These are phyloP conservation scores for Gaertneriomyces semiglobifer DNA, from an alignment of 192 early-diverging fungal genomes.

Conservation along the genomic window DNA sequence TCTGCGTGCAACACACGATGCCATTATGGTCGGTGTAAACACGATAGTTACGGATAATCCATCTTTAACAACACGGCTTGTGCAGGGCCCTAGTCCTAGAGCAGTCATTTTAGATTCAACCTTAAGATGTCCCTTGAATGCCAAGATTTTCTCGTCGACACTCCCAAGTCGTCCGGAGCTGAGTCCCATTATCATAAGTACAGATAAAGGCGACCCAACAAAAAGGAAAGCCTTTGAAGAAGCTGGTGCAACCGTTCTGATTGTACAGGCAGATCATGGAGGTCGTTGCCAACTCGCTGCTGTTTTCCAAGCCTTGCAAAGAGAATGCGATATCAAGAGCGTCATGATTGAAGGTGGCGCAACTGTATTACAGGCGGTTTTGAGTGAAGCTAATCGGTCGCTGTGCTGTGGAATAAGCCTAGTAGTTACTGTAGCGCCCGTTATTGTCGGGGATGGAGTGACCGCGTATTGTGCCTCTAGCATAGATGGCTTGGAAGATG, in stretches of 20 bases:
- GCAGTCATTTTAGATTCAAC: constrained; percentile 77
- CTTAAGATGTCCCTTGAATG: constrained; percentile 58
- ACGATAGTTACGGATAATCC: constrained; percentile 82
- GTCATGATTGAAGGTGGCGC: constrained; percentile 93
- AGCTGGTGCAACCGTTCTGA: constrained; percentile 58
- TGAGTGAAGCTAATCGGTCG: constrained; percentile 29
- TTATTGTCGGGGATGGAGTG: constrained; percentile 61
- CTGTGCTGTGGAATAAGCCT: constrained; percentile 34
- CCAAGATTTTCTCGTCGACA: constrained; percentile 44
- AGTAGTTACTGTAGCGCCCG: constrained; percentile 70
- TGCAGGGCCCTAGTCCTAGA: constrained; percentile 50
- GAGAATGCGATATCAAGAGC: constrained; percentile 36
- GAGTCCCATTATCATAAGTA: constrained; percentile 9
- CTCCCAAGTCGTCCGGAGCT: neutral
- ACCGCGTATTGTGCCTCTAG: too few relatives aligned
- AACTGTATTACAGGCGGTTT: constrained; percentile 63
- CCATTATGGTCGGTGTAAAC: constrained; percentile 80
- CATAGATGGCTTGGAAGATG: too few relatives aligned
- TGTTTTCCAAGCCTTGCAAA: constrained; percentile 10
- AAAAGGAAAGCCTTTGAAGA: constrained; percentile 39
- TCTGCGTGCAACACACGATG: constrained; percentile 71
- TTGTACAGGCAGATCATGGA: constrained; percentile 17
- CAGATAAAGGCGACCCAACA: neutral
- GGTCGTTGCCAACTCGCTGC: constrained; percentile 14
- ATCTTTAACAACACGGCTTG: constrained; percentile 51